Percentiles rank a stretch among this genome's conserved stretches.
Evolutionary conservation across 805 yeast genomes (phyloP).

Genomic region (Nakazawaea populi): DNA sequence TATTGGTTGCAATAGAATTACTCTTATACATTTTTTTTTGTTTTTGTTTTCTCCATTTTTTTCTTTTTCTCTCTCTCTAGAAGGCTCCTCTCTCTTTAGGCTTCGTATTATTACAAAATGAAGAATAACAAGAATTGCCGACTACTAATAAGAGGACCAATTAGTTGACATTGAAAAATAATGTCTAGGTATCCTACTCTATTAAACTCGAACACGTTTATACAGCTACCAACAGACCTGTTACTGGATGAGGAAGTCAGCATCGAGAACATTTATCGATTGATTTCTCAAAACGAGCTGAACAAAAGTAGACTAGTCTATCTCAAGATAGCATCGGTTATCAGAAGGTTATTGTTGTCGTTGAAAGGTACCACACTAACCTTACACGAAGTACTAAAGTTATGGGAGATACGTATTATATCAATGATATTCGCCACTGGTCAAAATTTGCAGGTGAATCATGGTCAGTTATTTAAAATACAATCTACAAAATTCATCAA

Average conservation of each 20-base stretch:
- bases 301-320: background rate
- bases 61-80: no score
- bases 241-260: background rate
- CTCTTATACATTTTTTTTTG: no score
- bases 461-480: slow-evolving; percentile 17
- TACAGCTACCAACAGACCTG: slow-evolving; percentile 14
- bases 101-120: no score
- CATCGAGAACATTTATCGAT: background rate
- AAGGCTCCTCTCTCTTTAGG: no score
- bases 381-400: slow-evolving; percentile 38
- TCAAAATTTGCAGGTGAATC: slow-evolving; percentile 13
- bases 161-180: no score
- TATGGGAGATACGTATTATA: slow-evolving; percentile 31
- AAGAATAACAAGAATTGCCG: no score
- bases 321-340: slow-evolving; percentile 1
- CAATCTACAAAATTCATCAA: slow-evolving; percentile 22
- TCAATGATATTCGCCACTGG: slow-evolving; percentile 16
- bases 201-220: slow-evolving; percentile 21
- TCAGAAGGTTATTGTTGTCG: slow-evolving; percentile 4
- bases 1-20: no score
- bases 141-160: no score
- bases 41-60: no score
- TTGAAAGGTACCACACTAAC: slow-evolving; percentile 35
- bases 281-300: background rate
- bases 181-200: slow-evolving; percentile 17